Evolutionary conservation across 768 basidiomycete genomes (phyloP), one percentile per base, ranked within the genome.

Genomic region (Suillus placidus): DNA sequence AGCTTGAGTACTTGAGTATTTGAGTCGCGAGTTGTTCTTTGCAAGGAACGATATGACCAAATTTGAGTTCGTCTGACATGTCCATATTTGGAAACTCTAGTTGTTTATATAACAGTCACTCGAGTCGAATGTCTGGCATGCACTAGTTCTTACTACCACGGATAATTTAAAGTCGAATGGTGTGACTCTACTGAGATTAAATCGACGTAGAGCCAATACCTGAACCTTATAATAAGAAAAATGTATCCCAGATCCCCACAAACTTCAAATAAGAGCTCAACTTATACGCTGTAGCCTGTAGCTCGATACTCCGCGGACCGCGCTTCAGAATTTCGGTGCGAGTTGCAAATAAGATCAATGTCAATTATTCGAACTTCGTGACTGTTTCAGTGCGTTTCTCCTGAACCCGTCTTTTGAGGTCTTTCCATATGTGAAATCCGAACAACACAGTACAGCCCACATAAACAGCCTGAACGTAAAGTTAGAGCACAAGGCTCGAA

Each of bases 321-420:
- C 12, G 37, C 18, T 20, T 16, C 40, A 42, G 20, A 18, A 23
- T 49, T 2, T 51, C 3, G 7, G 26, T 14, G 10, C 3, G n/a
- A 23, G 12, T 49, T 51, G 13, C 16, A 52, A 10, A 18, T 23
- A 49, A 23, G 13, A 49, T 32, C 30, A 30, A 32, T 4, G 12
- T n/a, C 18, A 8, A 16, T 74, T 71, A 89, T 72, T 91, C 78
- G 7, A 85, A 84, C 74, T 93, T 94, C 87, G 90, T 88, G 2
- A 93, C 89, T 37, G 90, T 91, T 62, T 91, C 86, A 43, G 93
- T 93, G 1, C 91, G 83, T 13, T 87, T 87, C 38, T 79, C 76
- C 67, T 93, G 88, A 12, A 92, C 84, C 30, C 85, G 83, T 68
- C 76, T 82, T 60, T 85, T 79, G 67, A 93, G 75, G 67, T 86